A percentile compares a stretch with the other conserved stretches of the same genome.
These are phyloP conservation scores for Microstegium vimineum DNA, from an alignment of 176 grass and related monocot genomes.

Conservation along the genomic window DNA sequence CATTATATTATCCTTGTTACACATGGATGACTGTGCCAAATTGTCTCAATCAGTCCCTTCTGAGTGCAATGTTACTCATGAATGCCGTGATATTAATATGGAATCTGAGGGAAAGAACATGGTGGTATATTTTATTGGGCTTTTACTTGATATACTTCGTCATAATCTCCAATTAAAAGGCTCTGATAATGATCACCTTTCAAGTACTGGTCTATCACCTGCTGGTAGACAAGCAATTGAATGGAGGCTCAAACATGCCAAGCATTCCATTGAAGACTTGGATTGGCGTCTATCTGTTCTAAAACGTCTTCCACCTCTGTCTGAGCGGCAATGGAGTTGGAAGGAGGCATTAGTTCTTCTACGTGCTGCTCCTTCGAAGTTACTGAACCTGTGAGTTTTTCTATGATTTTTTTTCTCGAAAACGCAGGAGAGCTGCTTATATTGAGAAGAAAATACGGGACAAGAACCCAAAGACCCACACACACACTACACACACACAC, in stretches of 20 bases:
- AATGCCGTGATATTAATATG: conserved; percentile 30
- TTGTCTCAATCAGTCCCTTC: conserved; percentile 30
- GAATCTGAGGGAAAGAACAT: conserved; percentile 52
- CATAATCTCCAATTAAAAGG: conserved; percentile 48
- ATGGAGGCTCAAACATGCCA: conserved; percentile 80
- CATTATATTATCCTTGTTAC: conserved; percentile 73
- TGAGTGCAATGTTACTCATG: conserved; percentile 28
- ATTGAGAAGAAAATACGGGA: no score
- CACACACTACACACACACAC: no score
- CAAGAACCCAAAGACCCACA: no score
- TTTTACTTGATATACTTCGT: conserved; percentile 68
- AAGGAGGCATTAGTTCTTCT: conserved; percentile 96
- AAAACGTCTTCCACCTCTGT: conserved; percentile 66
- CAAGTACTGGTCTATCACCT: conserved; percentile 48
- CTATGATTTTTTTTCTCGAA: no score
- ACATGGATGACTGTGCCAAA: conserved; percentile 64
- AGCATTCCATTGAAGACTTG: conserved; percentile 69
- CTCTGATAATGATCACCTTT: conserved; percentile 45
- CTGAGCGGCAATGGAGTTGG: conserved; percentile 80
- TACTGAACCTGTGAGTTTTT: conserved; percentile 86
- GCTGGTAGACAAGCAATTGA: conserved; percentile 64
- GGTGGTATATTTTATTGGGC: conserved; percentile 64
- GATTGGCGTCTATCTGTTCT: conserved; percentile 90
- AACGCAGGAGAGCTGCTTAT: no score
- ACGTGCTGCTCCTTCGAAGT: conserved; percentile 86